phyloP scores from a whole-genome alignment of 108 stramenopile species.

The Asterionellopsis glacialis region DNA sequence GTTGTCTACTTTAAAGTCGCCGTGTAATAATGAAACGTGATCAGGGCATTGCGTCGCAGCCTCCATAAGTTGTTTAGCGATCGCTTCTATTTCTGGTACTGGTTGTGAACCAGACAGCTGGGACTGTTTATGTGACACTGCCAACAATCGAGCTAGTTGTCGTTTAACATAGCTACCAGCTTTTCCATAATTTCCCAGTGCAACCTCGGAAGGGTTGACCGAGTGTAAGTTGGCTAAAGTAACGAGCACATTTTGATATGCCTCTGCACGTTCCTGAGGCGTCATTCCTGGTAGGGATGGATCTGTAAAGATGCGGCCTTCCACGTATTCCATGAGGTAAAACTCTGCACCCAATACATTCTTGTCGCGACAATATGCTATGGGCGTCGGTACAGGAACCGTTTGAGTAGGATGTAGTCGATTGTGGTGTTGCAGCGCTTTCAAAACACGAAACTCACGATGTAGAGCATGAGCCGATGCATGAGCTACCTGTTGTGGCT shows the following conservation, averaged over 20 bases:
- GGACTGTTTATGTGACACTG: constrained; percentile 67
- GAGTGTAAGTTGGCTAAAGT: constrained; percentile 78
- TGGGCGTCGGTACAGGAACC: constrained; percentile 84
- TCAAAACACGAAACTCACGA: constrained; percentile 89
- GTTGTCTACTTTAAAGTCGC: constrained; percentile 97
- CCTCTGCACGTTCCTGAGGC: constrained; percentile 46
- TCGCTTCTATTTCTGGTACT: constrained; percentile 23
- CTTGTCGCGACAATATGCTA: constrained; percentile 77
- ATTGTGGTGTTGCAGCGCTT: constrained; percentile 66
- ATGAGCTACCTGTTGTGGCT: constrained; percentile 81
- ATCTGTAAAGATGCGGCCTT: constrained; percentile 88
- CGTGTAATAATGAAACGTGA: constrained; percentile 74
- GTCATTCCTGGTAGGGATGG: constrained; percentile 70
- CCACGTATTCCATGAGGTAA: constrained; percentile 93
- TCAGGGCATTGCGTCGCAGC: constrained; percentile 51
- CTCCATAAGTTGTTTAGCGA: constrained; percentile 35
- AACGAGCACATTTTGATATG: constrained; percentile 63
- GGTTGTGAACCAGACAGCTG: constrained; percentile 28
- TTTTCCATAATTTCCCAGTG: constrained; percentile 73
- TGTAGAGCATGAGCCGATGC: constrained; percentile 94
- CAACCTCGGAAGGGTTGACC: constrained; percentile 43
- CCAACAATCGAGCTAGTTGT: constrained; percentile 68
- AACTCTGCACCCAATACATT: constrained; percentile 90
- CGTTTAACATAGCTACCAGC: constrained; percentile 59
- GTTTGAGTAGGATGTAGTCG: constrained; percentile 13